Base-by-base conservation (phyloP, 1,284 basidiomycete genomes). In the Malassezia brasiliensis region DNA sequence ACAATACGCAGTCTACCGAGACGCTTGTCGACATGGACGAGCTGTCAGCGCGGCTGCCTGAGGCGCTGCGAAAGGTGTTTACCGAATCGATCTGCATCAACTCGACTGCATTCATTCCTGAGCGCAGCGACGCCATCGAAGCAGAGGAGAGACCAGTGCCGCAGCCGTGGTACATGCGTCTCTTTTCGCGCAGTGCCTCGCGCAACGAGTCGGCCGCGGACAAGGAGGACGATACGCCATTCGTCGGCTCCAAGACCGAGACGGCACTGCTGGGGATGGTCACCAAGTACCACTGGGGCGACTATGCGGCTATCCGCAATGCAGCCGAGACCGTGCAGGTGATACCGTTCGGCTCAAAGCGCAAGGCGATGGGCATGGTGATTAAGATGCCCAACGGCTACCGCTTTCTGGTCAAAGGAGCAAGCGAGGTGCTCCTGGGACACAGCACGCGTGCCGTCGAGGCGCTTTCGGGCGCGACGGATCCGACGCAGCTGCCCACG, bases 241-340 rank as follows among this genome's bases (percentile, higher is more conserved):
- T 96, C 70, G 81, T 96, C 48, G 93, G 94, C 6, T 89, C 83
- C 79, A 96, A 98, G 81, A 96, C 93, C 7, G 93, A 98, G 79
- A 90, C 87, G 0, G 93, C 93, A 1, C 80, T 98, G 22, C 79
- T 98, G 20, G 82, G 84, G 63, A 89, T 96, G 67, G 87, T 88
- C n/a, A 85, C 87, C 78, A 83, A 88, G 49, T 82, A 88, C 45
- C 79, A 81, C 7, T 99, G 93, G 91, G 77, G 78, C 8, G 78
- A 85, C 66, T 93, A 88, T 79, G 82, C 80, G 68, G 69, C 79
- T 48, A 82, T 81, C 10, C 81, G 91, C 39, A 84, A 87, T 12
- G 65, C 69, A 5, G 85, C 86, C 28, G 75, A 83, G 19, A 76
- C 91, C 41, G 78, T 90, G 5, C 89, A 93, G 77, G 85, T 93